These are phyloP conservation scores for Cryptosporidium ryanae DNA, from an alignment of 169 alveolate species.

Conservation along the genomic window DNA sequence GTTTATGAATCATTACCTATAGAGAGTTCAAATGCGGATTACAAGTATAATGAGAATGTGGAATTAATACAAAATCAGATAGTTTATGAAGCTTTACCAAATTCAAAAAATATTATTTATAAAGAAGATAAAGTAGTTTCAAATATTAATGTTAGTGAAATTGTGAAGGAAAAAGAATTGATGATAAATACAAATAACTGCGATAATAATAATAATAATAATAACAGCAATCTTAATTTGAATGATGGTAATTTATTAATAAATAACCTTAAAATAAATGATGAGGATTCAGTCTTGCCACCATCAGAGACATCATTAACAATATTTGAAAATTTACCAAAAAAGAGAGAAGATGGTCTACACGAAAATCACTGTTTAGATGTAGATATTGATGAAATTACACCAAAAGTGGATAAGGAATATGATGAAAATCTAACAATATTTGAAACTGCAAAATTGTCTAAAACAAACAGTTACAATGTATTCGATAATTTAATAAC, in stretches of 20 bases:
- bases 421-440: slow-evolving; percentile 21
- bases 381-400: background rate
- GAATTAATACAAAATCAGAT: slow-evolving; percentile 17
- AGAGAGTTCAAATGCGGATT: slow-evolving; percentile 23
- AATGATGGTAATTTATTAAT: background rate
- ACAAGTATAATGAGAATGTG: slow-evolving; percentile 29
- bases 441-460: slow-evolving; percentile 33
- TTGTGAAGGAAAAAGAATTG: slow-evolving; percentile 7
- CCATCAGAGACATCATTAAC: slow-evolving; percentile 59
- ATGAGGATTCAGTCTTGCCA: slow-evolving; percentile 63
- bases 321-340: slow-evolving; percentile 53
- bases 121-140: background rate
- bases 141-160: slow-evolving; percentile 1
- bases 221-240: too few species aligned
- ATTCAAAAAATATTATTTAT: slow-evolving; percentile 7
- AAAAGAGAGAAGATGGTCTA: slow-evolving; percentile 6
- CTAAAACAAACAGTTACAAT: slow-evolving; percentile 24
- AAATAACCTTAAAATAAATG: background rate
- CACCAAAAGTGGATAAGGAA: background rate
- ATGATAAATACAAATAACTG: background rate
- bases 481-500: background rate
- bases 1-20: slow-evolving; percentile 49
- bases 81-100: slow-evolving; percentile 40
- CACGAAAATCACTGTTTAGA: background rate
- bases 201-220: background rate